Base-by-base conservation (phyloP, 2,329 filamentous ascomycete genomes). In the Cladosporium cucumerinum region DNA sequence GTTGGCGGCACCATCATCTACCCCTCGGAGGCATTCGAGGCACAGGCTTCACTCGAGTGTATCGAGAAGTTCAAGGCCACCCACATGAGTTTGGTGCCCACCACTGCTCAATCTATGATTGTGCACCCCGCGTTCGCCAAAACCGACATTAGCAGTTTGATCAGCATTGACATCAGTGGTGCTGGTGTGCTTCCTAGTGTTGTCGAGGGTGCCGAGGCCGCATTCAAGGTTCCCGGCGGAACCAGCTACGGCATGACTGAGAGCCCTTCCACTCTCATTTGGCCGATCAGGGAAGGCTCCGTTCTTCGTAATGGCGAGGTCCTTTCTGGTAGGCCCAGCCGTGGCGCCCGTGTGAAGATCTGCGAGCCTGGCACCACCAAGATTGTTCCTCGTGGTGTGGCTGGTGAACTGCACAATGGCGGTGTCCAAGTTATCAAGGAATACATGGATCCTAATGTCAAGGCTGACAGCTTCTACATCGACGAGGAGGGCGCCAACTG, bases 401-500 rank as follows among this genome's bases (percentile, higher is more conserved):
- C 70, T 54, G 74, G 74, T 34, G 74, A 76, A 65, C 68, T 76
- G 5, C 73, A 74, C 66, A 72, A 72, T 43, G 71, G 72, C 36
- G 74, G 74, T 16, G 67, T 69, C 12, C 70, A 72, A 59, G 70
- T 75, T 55, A 72, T 75, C 32, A 65, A 67, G 30, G 69, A 68
- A 21, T 76, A 75, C 65, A 70, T 72, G 68, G 73, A 74, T 49
- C 70, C 70, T 5, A 70, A 66, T 26, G 72, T 74, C 34, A 69
- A 68, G 7, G 66, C 59, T 10, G 66, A 69, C 28, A 67, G 69
- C 69, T 75, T 75, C 55, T 74, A 74, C 63, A 62, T 69, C n/a
- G 72, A 75, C 61, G 72, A 72, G 21, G 65, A 72, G 25, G 73
- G 72, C 30, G 64, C 77, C 82, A 70, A 87, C 66, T 92, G 89